Base-by-base conservation (phyloP, 495 filamentous ascomycete species). In the Pyronema domesticum region DNA sequence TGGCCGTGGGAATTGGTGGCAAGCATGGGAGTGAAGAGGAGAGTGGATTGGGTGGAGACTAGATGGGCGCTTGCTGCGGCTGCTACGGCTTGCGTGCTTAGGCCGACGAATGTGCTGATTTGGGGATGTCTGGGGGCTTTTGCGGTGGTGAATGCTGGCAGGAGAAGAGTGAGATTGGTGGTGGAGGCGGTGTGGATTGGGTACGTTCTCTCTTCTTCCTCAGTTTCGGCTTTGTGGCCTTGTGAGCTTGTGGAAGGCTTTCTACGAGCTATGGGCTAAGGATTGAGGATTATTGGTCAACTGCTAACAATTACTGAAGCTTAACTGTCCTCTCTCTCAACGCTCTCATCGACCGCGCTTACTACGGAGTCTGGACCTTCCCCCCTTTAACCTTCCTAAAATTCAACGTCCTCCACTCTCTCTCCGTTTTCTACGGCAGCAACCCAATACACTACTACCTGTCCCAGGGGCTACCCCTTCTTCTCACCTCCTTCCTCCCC, bases 391-490 rank as follows among this genome's bases (percentile, higher is more conserved):
- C 80, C 46, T 99, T 88, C 72, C 73, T 96, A 18, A 79, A 93
- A 66, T 94, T 94, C 75, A 99, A 99, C 69, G 71, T 99, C 39
- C 77, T 80, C 8, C 81, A 94, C 64, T 82, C 80, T 7, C 73
- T 99, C 11, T 83, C 91, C 34, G 74, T 85, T 13, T 95, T 95
- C 68, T 99, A 99, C 65, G 91, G 91, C n/a, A 73, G 70, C 34
- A 96, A 94, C 70, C 76, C 83, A 47, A 83, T 81, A 76, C 86
- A 95, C 61, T 99, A 96, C 69, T 99, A 95, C 67, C 67, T 89
- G 11, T 82, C 81, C 1, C 86, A 99, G 71, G 91, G 88, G 35
- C 76, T 89, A 14, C 91, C 89, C 9, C 77, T 96, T 0, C 75
- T 95, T 6, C 79, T 93, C 7, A 94, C 85, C 1, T 91, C 86